Evolutionary conservation across 352 stramenopile species (phyloP), one percentile per base, ranked within the genome.

Genomic region (Pythium dissotocum): DNA sequence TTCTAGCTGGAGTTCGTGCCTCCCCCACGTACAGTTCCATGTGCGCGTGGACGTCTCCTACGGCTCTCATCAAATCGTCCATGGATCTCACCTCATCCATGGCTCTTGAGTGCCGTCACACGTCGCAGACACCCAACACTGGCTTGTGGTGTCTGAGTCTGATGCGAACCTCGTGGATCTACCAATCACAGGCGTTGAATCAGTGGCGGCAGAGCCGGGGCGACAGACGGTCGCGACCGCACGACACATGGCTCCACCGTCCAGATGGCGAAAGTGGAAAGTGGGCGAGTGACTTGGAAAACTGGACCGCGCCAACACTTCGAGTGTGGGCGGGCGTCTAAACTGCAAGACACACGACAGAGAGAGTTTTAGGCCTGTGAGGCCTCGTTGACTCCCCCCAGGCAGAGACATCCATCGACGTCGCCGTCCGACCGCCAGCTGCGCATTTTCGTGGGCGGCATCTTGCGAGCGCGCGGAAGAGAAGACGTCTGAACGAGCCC

Each of bases 161-260:
- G 62, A 69, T 24, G 4, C 36, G 18, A 24, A 13, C 46, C 21
- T 55, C 26, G 1, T 1, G 13, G 33, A 55, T 55, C 51, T 1
- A 21, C 62, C 62, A 69, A 69, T 69, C 40, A 46, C 4, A 13
- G 16, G 21, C 13, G 21, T 46, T 57, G 38, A 54, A 53, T 21
- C 36, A 13, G n/a, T n/a, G 49, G 60, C 54, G 55, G 55, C 63
- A 69, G 63, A 69, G 63, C 63, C 63, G 60, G 61, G 61, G 53
- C 53, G 32, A 26, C 61, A 68, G 61, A 56, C 53, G 63, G 63
- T 69, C 40, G 63, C 63, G 63, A 63, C 55, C 46, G 26, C 54
- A 55, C 63, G 63, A 69, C 63, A 69, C 63, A 69, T 69, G 63
- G 63, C 63, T 69, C 55, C 63, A 69, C 55, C 63, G 42, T 40